Percentiles rank a stretch among this genome's conserved stretches.
Evolutionary conservation across 257 asterid genomes (phyloP).

Genomic region (Salvia miltiorrhiza): DNA sequence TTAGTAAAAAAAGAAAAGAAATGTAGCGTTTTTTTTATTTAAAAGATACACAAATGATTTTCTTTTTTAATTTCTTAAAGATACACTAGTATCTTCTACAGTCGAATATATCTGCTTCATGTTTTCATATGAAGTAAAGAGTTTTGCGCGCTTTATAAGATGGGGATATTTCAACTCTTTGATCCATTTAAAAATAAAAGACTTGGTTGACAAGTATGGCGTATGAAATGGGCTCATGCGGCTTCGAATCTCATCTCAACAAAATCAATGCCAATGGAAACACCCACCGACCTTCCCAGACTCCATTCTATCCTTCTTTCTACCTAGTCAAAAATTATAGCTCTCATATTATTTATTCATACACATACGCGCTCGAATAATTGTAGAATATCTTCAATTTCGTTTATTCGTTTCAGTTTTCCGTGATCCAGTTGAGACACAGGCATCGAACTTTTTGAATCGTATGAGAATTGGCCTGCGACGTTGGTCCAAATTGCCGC

Average conservation of each 20-base stretch:
- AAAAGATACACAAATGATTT: no score
- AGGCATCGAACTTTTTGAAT: not conserved
- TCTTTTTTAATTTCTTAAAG: no score
- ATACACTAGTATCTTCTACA: no score
- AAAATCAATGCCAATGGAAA: not conserved
- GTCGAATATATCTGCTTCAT: no score
- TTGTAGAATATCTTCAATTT: not conserved
- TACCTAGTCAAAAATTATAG: not conserved
- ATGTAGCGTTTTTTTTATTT: no score
- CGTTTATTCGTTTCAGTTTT: not conserved
- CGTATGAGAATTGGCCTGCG: constrained; percentile 40
- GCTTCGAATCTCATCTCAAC: not conserved
- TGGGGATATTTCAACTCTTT: no score
- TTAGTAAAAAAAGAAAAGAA: no score
- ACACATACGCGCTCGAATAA: not conserved
- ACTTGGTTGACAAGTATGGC: no score
- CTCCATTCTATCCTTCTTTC: constrained; percentile 1
- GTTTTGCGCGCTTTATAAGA: no score
- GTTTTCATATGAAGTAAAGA: no score
- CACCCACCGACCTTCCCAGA: not conserved
- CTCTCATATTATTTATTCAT: not conserved
- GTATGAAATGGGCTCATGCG: no score
- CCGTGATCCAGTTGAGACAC: not conserved
- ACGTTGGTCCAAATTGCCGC: constrained; percentile 32
- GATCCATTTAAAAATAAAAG: no score